Evolutionary conservation across 169 alveolate genomes (phyloP), one percentile per base, ranked within the genome.

Genomic region (Eimeria sp.): DNA sequence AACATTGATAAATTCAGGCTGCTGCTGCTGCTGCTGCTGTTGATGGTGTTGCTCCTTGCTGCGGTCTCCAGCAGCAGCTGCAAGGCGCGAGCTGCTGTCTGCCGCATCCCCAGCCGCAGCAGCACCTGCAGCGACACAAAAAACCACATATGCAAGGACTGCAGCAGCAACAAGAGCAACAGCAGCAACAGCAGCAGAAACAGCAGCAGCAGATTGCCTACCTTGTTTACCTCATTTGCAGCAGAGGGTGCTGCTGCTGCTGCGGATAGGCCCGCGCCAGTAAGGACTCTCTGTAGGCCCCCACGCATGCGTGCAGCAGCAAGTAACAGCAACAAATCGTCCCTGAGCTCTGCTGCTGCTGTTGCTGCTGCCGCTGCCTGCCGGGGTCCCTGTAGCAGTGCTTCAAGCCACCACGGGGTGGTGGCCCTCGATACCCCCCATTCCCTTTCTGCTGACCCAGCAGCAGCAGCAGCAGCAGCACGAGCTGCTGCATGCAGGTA

Each of bases 401-500:
- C 84, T 57, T 75, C 84, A 51, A 75, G 84, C 49, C 84, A 75
- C 84, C 84, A 75, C 49, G 84, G 84, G 20, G 20, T 61, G 5
- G 9, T 20, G 70, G n/a, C 20, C n/a, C n/a, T 61, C 70, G 70
- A 61, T 18, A 2, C 70, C 0, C 70, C 70, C 11, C 70, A 18
- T 4, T 6, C 70, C 70, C 70, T 25, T 61, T 18, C 70, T 61
- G 70, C 70, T 20, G 84, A 0, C 14, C 58, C 84, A 43, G 84
- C 84, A 43, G 58, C 89, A 45, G 89, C 72, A n/a, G 89, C 89
- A 49, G 89, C 89, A 80, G 89, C 89, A 43, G 61, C 89, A 80
- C 89, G 89, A 25, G 91, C 73, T 83, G 91, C 91, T 83, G 91
- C 91, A 83, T 83, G 91, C 91, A 83, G 54, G 61, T 83, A 83